Base-by-base conservation (phyloP, 1,139 yeast genomes). In the Protomyces gravidus region DNA sequence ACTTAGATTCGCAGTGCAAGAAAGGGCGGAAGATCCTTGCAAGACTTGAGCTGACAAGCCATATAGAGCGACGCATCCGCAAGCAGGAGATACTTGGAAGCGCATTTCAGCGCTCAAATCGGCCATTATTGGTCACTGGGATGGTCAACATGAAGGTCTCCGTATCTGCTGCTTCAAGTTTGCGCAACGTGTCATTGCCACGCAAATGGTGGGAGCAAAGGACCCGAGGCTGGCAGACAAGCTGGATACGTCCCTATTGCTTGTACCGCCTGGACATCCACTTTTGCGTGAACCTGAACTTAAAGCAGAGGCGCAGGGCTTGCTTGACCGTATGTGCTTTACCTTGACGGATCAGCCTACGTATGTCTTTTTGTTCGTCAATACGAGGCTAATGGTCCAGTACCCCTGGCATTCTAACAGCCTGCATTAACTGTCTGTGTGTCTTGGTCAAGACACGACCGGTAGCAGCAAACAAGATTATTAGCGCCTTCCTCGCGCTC, bases 111-210 rank as follows among this genome's bases (percentile, higher is more conserved):
- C 61, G 6, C 62, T 76, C 60, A 76, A 76, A 63, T 52, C 65
- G 2, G 60, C 60, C 30, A 69, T 74, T 2, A 63, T 74, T 11
- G 60, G 63, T 2, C 60, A 69, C 6, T 75, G 78, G 77, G 67
- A 68, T 36, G 61, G 63, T 2, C 61, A 61, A 3, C 67, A 67
- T 36, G 66, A 68, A 28, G 76, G 76, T 6, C 75, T 83, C 50
- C 83, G 82, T 69, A 73, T 87, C 27, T 85, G 90, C 48, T 75
- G 87, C 28, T 75, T 86, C 59, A 88, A 86, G 71, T 84, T 90
- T 64, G 80, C 89, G 6, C 82, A 86, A 60, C 80, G 82, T 55
- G 80, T 89, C 1, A 81, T 90, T 42, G 82, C 82, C 60, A 81
- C 82, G 28, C 96, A 90, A 67, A 78, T 86, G 25, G 78, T 81